Conservation (phyloP, 2,329 filamentous ascomycete genomes). For the Xylaria sp. region DNA sequence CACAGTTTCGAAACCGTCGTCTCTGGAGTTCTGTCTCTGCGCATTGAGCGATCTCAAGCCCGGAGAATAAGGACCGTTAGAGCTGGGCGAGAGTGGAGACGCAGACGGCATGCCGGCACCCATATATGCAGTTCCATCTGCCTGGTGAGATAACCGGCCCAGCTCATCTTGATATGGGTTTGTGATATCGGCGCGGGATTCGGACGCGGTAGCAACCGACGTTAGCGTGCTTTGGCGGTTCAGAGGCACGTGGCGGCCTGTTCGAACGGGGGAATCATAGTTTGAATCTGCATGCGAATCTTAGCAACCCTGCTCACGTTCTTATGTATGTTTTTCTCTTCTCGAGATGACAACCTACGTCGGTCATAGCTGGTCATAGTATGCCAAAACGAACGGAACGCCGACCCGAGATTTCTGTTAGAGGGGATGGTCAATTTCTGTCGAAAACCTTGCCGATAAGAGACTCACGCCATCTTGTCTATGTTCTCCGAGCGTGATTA, state of each 20-base stretch:
- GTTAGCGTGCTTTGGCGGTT: slow-evolving; percentile 84
- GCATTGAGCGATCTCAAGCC: slow-evolving; percentile 85
- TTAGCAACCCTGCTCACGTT: slow-evolving; percentile 36
- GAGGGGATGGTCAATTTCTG: slow-evolving; percentile 38
- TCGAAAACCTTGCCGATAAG: slow-evolving; percentile 17
- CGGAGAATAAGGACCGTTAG: slow-evolving; percentile 83
- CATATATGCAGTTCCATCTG: slow-evolving; percentile 70
- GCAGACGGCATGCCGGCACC: slow-evolving; percentile 58
- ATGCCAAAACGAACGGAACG: slow-evolving; percentile 95
- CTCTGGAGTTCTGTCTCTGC: slow-evolving; percentile 67
- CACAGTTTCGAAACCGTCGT: slow-evolving; percentile 75
- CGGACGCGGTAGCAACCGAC: slow-evolving; percentile 87
- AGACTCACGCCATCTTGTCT: slow-evolving; percentile 47
- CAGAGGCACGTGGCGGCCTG: slow-evolving; percentile 88
- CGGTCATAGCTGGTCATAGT: slow-evolving; percentile 79
- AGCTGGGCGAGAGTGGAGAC: slow-evolving; percentile 62
- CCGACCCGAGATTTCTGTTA: slow-evolving; percentile 68
- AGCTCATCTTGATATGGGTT: slow-evolving; percentile 82
- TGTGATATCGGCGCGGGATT: slow-evolving; percentile 86
- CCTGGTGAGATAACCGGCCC: slow-evolving; percentile 61
- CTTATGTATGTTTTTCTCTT: not conserved
- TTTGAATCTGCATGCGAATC: slow-evolving; percentile 78
- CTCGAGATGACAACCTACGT: slow-evolving; percentile 60
- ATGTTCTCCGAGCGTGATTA: slow-evolving; percentile 2
- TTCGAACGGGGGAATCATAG: slow-evolving; percentile 92